Conservation (phyloP, 768 basidiomycete species). For the Pisolithus sp. region DNA sequence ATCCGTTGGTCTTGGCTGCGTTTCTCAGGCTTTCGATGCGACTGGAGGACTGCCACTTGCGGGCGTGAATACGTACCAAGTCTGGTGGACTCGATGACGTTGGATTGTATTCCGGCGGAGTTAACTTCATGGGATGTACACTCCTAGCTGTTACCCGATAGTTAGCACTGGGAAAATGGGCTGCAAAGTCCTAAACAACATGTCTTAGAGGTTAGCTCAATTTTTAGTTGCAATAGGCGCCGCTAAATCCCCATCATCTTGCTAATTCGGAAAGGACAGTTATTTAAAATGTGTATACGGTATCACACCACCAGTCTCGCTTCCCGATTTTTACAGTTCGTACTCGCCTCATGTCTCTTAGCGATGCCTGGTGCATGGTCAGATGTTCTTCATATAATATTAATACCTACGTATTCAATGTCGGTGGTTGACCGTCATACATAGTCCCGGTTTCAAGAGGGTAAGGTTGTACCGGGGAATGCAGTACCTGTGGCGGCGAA, state of each 20-base stretch:
- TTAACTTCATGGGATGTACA: constrained; percentile 1
- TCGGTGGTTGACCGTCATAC: too few species aligned
- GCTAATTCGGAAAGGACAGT: too few species aligned
- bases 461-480: neutral
- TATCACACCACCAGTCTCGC: neutral
- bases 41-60: constrained; percentile 2
- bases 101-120: constrained; percentile 1
- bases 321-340: too few species aligned
- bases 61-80: constrained; percentile 1
- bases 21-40: neutral
- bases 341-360: too few species aligned
- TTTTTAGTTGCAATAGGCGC: too few species aligned
- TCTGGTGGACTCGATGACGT: constrained; percentile 3
- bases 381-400: too few species aligned
- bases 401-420: too few species aligned
- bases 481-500: neutral
- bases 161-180: constrained; percentile 5
- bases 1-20: neutral
- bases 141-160: constrained; percentile 1
- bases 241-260: too few species aligned
- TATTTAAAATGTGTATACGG: neutral
- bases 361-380: too few species aligned
- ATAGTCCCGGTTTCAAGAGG: neutral
- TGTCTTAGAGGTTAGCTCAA: too few species aligned
- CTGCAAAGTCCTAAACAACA: constrained; percentile 1